A percentile compares a stretch with the other conserved stretches of the same genome.
These are phyloP conservation scores for Neurospora sp. DNA, from an alignment of 495 filamentous ascomycete species.

Conservation along the genomic window DNA sequence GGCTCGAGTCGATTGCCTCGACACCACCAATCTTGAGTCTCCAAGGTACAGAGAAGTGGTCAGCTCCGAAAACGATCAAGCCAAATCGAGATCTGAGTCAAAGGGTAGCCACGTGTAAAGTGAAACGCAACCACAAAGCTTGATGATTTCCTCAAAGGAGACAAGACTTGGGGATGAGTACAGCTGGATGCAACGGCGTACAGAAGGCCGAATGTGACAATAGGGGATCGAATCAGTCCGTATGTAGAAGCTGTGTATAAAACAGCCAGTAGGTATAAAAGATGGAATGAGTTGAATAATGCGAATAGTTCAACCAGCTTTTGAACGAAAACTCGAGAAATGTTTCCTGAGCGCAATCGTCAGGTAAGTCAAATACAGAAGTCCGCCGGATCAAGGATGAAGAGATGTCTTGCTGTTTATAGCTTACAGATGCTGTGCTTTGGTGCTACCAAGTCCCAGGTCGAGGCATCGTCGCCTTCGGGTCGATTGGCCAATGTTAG, in stretches of 20 bases:
- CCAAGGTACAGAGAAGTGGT: not conserved
- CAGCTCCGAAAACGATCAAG: not conserved
- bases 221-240: not conserved
- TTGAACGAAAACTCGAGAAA: not conserved
- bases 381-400: not conserved
- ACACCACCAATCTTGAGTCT: not conserved
- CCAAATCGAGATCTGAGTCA: not conserved
- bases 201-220: not conserved
- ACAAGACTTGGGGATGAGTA: not conserved
- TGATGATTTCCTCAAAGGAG: not conserved
- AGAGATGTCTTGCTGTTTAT: not conserved
- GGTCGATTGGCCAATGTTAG: not conserved
- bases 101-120: slow-evolving; percentile 4
- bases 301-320: not conserved
- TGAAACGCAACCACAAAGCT: not conserved
- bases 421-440: not conserved
- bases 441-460: not conserved
- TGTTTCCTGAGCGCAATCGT: not conserved
- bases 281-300: not conserved
- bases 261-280: not conserved
- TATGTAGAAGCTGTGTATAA: not conserved
- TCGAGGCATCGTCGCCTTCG: not conserved
- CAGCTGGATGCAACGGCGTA: not conserved
- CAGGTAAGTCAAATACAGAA: not conserved
- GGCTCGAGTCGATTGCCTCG: not conserved